phyloP scores from a whole-genome alignment of 202 grass and related monocot species.

The Carex arenaria region DNA sequence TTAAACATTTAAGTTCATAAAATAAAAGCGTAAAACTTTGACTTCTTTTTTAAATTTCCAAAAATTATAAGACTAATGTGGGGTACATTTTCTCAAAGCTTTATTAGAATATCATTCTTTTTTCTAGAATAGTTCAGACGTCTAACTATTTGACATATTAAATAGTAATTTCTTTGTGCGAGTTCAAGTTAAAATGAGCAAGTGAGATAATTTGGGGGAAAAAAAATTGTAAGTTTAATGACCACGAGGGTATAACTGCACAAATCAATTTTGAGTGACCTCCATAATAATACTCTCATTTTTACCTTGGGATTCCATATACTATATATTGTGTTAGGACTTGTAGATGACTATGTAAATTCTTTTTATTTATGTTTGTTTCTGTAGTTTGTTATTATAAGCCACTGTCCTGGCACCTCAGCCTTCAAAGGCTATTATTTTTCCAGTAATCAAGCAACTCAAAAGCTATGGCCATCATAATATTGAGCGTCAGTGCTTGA shows the following conservation, averaged over 20 bases:
- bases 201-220: neutral
- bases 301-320: neutral
- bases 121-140: neutral
- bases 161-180: neutral
- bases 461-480: neutral
- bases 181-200: neutral
- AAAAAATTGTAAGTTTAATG: neutral
- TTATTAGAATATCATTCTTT: neutral
- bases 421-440: neutral
- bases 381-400: neutral
- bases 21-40: neutral
- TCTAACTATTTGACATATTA: neutral
- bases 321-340: neutral
- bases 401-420: neutral
- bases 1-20: neutral
- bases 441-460: neutral
- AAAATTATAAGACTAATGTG: neutral
- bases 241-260: neutral
- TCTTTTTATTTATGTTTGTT: neutral
- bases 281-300: neutral
- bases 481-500: neutral
- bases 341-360: neutral
- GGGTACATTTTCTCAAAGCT: neutral
- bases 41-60: neutral
- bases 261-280: neutral